A percentile compares a stretch with the other conserved stretches of the same genome.
phyloP scores from a whole-genome alignment of 176 grass and related monocot species.

The Paspalum vaginatum region DNA sequence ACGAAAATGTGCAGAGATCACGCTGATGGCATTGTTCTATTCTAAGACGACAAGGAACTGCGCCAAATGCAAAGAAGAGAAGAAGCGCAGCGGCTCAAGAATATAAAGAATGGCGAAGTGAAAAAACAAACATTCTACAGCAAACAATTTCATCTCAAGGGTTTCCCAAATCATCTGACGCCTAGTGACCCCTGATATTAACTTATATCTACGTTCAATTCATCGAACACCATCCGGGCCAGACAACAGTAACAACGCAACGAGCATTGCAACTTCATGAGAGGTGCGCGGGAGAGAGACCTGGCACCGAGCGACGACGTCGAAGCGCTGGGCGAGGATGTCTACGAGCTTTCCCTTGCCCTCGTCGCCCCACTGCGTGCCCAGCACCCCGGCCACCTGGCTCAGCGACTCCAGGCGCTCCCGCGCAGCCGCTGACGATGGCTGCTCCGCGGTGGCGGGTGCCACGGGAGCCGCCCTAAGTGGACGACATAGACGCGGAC shows the following conservation, averaged over 20 bases:
- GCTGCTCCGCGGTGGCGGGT: slow-evolving; percentile 40
- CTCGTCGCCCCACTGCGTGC: slow-evolving; percentile 95
- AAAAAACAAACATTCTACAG: not conserved
- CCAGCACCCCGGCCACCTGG: slow-evolving; percentile 86
- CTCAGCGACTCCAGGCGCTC: slow-evolving; percentile 77
- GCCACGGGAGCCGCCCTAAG: slow-evolving; percentile 28
- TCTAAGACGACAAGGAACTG: not conserved
- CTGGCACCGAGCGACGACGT: slow-evolving; percentile 94
- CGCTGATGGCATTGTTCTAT: not conserved
- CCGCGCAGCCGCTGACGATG: slow-evolving; percentile 20
- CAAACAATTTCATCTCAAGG: not conserved
- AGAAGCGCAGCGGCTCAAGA: not conserved
- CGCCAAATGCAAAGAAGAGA: not conserved
- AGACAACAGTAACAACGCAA: not conserved
- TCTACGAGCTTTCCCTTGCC: slow-evolving; percentile 93
- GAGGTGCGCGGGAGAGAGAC: slow-evolving; percentile 19
- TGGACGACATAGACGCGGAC: not conserved
- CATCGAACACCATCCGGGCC: slow-evolving; percentile 36
- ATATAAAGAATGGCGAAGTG: not conserved
- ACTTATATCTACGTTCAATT: slow-evolving; percentile 1
- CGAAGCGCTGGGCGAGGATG: slow-evolving; percentile 77
- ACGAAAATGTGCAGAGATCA: not conserved
- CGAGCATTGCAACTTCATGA: not conserved
- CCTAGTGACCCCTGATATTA: not conserved
- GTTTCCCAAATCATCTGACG: not conserved